phyloP scores from a whole-genome alignment of 805 yeast species.

The Pichia ethanolica region DNA sequence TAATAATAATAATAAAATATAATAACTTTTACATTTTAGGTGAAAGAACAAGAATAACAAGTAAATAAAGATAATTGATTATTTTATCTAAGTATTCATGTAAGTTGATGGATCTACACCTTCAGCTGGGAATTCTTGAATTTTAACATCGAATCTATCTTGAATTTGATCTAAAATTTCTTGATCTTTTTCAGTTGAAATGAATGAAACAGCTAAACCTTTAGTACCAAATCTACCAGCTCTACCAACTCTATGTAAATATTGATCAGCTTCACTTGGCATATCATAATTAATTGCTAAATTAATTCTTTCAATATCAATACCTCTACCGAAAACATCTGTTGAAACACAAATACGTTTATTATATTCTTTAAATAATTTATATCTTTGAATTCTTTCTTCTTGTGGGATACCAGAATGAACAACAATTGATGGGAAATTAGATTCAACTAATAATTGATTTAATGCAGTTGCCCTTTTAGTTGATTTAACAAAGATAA shows the following conservation, averaged over 20 bases:
- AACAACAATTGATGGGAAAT: conserved; percentile 95
- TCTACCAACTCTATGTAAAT: conserved; percentile 98
- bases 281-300: conserved; percentile 95
- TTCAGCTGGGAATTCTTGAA: conserved; percentile 92
- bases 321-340: conserved; percentile 98
- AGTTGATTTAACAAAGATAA: conserved; percentile 88
- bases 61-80: background rate
- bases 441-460: conserved; percentile 79
- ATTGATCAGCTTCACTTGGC: conserved; percentile 95
- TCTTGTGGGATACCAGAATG: conserved; percentile 95
- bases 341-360: conserved; percentile 98
- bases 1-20: background rate
- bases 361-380: conserved; percentile 94
- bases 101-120: conserved; percentile 97
- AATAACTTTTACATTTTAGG: background rate
- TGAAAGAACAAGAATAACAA: background rate
- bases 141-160: conserved; percentile 94
- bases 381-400: conserved; percentile 95
- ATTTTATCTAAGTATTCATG: conserved; percentile 66
- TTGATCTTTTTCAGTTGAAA: conserved; percentile 79
- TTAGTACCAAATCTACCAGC: conserved; percentile 99
- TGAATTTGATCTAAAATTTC: conserved; percentile 87
- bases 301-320: conserved; percentile 97
- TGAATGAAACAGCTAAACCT: conserved; percentile 92
- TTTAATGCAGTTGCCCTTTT: conserved; percentile 89